Conservation (phyloP, 139 green algal genomes). For the Chlorella vulgaris region DNA sequence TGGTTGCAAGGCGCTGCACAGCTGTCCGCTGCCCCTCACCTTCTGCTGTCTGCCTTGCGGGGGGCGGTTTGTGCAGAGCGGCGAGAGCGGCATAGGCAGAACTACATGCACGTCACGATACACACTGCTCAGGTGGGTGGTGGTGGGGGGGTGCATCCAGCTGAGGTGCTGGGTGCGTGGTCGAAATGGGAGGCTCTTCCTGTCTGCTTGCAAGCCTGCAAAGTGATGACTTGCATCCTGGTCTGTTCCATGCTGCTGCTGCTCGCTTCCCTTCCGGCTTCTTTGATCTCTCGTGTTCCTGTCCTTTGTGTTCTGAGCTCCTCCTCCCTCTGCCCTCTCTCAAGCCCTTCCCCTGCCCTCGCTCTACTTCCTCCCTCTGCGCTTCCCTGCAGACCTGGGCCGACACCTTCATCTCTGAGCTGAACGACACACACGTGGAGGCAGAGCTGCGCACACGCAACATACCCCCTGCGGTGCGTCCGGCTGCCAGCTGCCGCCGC, state of each 20-base stretch:
- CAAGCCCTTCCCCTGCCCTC: no score
- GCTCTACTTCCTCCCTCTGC: not conserved
- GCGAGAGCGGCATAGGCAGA: slow-evolving; percentile 90
- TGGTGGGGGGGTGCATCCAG: not conserved
- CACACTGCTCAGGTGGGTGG: slow-evolving; percentile 75
- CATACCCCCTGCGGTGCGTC: slow-evolving; percentile 72
- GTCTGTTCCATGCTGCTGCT: no score
- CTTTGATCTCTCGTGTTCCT: not conserved
- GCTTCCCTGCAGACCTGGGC: slow-evolving; percentile 87
- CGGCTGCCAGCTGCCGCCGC: no score
- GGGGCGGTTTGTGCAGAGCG: no score
- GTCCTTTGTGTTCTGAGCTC: not conserved
- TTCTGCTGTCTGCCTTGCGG: not conserved
- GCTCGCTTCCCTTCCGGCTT: not conserved
- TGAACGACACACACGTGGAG: slow-evolving; percentile 99
- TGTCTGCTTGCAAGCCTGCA: not conserved
- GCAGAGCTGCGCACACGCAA: slow-evolving; percentile 87
- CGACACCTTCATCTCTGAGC: slow-evolving; percentile 97
- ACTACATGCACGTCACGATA: slow-evolving; percentile 95
- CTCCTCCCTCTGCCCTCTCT: not conserved
- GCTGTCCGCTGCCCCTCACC: not conserved
- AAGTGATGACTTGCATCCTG: not conserved
- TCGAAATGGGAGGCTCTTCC: not conserved
- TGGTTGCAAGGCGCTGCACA: not conserved
- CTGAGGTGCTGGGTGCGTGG: not conserved